Evolutionary conservation across 176 grass and related monocot species (phyloP).

Genomic region (Melocanna baccifera): DNA sequence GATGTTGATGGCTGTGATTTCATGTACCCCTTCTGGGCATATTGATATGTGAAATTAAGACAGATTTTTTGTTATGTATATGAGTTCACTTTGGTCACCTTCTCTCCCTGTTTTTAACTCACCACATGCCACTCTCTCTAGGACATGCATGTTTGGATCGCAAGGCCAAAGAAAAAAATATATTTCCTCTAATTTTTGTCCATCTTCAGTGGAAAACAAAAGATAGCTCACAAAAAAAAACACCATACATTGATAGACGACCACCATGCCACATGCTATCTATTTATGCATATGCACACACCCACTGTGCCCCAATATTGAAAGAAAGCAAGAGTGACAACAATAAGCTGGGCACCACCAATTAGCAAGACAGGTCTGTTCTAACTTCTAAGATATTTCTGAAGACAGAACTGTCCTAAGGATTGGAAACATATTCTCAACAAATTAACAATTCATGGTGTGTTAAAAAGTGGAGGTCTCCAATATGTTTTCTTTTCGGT

Average conservation of each 20-base stretch:
- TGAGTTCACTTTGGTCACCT: too few species aligned
- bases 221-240: constrained; percentile 1
- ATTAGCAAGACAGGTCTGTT: background rate
- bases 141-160: too few species aligned
- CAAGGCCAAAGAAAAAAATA: too few species aligned
- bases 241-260: constrained; percentile 6
- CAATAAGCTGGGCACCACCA: too few species aligned
- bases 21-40: too few species aligned
- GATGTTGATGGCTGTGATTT: too few species aligned
- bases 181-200: too few species aligned
- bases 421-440: background rate
- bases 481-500: background rate
- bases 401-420: background rate
- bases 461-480: background rate
- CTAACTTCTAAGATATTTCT: background rate
- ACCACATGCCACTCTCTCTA: too few species aligned
- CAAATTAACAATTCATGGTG: background rate
- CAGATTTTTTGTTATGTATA: too few species aligned
- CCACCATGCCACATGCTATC: background rate
- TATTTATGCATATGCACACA: background rate
- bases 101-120: too few species aligned
- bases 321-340: background rate
- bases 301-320: background rate
- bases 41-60: too few species aligned
- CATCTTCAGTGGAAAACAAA: background rate